Evolutionary conservation across 23 red algal genomes (phyloP).

Genomic region (Pyropia yezoensis): DNA sequence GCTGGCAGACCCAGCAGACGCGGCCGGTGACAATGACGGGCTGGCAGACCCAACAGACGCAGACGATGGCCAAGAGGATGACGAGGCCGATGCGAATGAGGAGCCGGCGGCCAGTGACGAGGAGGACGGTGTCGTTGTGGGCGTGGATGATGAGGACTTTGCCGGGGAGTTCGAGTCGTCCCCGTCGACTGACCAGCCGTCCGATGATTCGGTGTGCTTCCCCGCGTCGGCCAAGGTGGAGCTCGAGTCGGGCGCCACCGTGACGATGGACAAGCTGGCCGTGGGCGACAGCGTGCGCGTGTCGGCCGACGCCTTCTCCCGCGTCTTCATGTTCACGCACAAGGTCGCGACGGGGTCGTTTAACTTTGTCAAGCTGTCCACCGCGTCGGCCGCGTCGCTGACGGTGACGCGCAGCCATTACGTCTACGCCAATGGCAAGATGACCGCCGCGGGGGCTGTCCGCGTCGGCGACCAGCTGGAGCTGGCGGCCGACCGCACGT

Average conservation of each 20-base stretch:
- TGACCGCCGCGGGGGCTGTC: conserved; percentile 14
- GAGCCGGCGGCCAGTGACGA: too few species aligned
- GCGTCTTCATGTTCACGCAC: conserved; percentile 53
- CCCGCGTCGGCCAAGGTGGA: conserved; percentile 24
- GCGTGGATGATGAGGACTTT: too few species aligned
- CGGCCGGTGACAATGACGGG: too few species aligned
- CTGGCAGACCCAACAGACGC: too few species aligned
- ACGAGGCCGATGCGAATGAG: too few species aligned
- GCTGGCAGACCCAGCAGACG: too few species aligned
- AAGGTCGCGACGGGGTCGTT: neutral
- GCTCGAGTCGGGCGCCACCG: conserved; percentile 14
- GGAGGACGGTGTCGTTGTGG: too few species aligned
- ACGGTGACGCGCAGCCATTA: conserved; percentile 21
- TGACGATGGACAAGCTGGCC: conserved; percentile 22
- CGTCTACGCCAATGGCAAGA: conserved; percentile 22
- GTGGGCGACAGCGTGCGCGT: conserved; percentile 49
- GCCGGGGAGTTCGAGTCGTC: too few species aligned
- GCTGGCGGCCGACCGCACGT: neutral
- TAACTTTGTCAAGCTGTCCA: conserved; percentile 25
- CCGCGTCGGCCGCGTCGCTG: conserved; percentile 11
- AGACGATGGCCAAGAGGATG: too few species aligned
- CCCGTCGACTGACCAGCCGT: too few species aligned
- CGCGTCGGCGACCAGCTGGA: conserved; percentile 17
- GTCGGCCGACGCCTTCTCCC: conserved; percentile 23
- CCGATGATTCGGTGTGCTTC: conserved; percentile 12